Evolutionary conservation across 139 green algal species (phyloP).

Genomic region (Tetratostichococcus sp.): DNA sequence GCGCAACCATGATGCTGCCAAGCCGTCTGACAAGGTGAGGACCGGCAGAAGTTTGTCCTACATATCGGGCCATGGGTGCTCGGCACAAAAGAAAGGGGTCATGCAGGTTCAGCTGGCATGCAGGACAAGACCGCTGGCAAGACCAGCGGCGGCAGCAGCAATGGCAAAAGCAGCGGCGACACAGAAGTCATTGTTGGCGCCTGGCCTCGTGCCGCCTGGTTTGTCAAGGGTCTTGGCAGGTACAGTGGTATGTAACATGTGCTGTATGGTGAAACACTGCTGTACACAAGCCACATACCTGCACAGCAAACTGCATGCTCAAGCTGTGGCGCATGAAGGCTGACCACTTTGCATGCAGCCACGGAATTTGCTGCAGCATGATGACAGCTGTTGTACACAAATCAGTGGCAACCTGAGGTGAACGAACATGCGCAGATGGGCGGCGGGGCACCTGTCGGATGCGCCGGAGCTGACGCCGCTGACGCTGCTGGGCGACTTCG

Average conservation of each 20-base stretch:
- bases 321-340: too few relatives aligned
- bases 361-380: background rate
- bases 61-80: too few relatives aligned
- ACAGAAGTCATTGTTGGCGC: background rate
- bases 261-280: too few relatives aligned
- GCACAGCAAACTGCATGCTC: too few relatives aligned
- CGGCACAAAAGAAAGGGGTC: too few relatives aligned
- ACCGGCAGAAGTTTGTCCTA: too few relatives aligned
- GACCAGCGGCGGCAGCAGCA: conserved; percentile 1
- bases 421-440: conserved; percentile 43
- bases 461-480: conserved; percentile 53
- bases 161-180: background rate
- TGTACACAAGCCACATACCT: too few relatives aligned
- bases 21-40: too few relatives aligned
- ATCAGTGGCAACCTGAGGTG: too few relatives aligned
- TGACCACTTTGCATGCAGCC: too few relatives aligned
- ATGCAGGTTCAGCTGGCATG: too few relatives aligned
- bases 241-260: background rate
- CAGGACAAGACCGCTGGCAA: background rate
- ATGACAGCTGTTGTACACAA: too few relatives aligned
- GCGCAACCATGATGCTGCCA: background rate
- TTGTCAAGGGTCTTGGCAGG: conserved; percentile 38
- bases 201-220: conserved; percentile 46
- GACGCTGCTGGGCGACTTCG: conserved; percentile 56
- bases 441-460: conserved; percentile 52